Evolutionary conservation across 192 early-diverging fungal genomes (phyloP), one percentile per base, ranked within the genome.

Genomic region (Coemansia sp.): DNA sequence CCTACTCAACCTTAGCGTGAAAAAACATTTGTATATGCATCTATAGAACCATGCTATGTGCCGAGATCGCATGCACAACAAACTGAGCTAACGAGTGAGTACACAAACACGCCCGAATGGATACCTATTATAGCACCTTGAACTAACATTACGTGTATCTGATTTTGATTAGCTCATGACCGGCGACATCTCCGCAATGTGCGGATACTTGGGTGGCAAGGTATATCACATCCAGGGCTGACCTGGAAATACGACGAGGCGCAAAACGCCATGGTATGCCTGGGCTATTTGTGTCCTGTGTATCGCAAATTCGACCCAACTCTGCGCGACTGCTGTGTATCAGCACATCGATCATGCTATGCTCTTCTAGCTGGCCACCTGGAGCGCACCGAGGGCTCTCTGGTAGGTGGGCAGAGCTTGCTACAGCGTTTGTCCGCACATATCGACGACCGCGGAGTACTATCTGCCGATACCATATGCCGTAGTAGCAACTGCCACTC

Each of bases 221-320:
- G 76, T 0, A 79, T 79, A 18, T 79, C 76, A 8, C 76, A 79
- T 43, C 76, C 76, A 40, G 76, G 70, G 7, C 56, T 79, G 22
- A 64, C 59, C 17, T 79, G 76, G 76, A 66, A 56, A 8, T 73
- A 73, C 56, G 62, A 35, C 61, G 52, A 46, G n/a, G 44, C 54
- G 3, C 70, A 58, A 17, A 56, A 73, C n/a, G 70, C 63, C 9
- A 79, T 79, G 76, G 44, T 33, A 1, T 79, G 76, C 26, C 60
- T 79, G 10, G 76, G 76, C 4, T 66, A 79, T 26, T 44, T 56
- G 18, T 79, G 70, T 33, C 52, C 19, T 4, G 56, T 79, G 8
- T 79, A 79, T 54, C 10, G 37, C 8, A 34, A 39, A 21, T 79
- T 72, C 40, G 67, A 79, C 21, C 52, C 60, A 0, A 48, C 53